These are phyloP conservation scores for Fulvia fulva DNA, from an alignment of 2,329 filamentous ascomycete species.

Conservation along the genomic window DNA sequence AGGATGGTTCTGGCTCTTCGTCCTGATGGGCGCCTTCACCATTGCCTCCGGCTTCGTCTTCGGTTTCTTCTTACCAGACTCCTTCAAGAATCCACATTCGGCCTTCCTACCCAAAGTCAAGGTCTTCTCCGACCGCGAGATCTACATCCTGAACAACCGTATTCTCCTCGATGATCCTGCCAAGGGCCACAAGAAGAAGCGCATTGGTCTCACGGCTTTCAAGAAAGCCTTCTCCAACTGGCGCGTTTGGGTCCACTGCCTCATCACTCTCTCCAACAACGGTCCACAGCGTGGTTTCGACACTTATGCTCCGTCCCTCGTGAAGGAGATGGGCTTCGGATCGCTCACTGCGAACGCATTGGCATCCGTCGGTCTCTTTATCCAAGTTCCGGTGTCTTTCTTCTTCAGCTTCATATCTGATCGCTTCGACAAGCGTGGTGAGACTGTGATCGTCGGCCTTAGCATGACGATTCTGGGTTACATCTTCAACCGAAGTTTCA, in stretches of 20 bases:
- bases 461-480: constrained; percentile 50
- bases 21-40: constrained; percentile 34
- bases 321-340: constrained; percentile 27
- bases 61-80: constrained; percentile 32
- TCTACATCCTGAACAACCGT: constrained; percentile 29
- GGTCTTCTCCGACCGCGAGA: constrained; percentile 30
- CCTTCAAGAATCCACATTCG: constrained; percentile 29
- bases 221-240: constrained; percentile 32
- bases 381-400: constrained; percentile 48
- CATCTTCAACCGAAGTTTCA: constrained; percentile 53
- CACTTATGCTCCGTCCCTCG: constrained; percentile 34
- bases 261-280: constrained; percentile 34
- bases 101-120: constrained; percentile 25
- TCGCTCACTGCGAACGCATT: constrained; percentile 32
- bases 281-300: constrained; percentile 31
- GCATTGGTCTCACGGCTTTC: constrained; percentile 31
- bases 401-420: constrained; percentile 53
- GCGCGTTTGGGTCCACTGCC: constrained; percentile 32
- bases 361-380: constrained; percentile 34
- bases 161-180: constrained; percentile 31
- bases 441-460: constrained; percentile 51
- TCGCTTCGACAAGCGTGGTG: constrained; percentile 48
- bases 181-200: constrained; percentile 30
- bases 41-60: constrained; percentile 33
- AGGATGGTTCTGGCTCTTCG: constrained; percentile 30